phyloP scores from a whole-genome alignment of 176 grass and related monocot species.

The Rhynchospora pubera region DNA sequence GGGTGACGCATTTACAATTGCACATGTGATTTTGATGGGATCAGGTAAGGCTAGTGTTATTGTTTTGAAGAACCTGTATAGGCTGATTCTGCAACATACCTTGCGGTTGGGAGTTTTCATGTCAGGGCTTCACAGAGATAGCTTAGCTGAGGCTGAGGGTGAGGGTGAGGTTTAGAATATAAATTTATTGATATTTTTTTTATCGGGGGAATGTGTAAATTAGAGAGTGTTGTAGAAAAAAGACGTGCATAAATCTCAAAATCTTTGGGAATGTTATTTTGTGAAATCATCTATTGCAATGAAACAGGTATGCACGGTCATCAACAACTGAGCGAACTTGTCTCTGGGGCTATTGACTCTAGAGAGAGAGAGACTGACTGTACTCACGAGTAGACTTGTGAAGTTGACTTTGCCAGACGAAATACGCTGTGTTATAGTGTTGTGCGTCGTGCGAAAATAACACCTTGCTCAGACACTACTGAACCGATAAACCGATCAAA shows the following conservation, averaged over 20 bases:
- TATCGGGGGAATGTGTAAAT: neutral
- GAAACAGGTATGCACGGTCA: neutral
- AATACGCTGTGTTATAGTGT: no score
- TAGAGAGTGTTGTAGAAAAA: neutral
- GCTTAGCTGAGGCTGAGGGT: slow-evolving; percentile 15
- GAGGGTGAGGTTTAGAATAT: neutral
- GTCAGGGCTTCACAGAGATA: slow-evolving; percentile 29
- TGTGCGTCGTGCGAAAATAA: no score
- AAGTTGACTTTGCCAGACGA: no score
- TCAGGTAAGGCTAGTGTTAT: slow-evolving; percentile 47
- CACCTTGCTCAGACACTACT: no score
- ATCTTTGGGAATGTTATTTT: neutral
- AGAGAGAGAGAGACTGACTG: no score
- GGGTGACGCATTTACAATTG: slow-evolving; percentile 64
- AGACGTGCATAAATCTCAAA: neutral
- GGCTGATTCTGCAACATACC: slow-evolving; percentile 46
- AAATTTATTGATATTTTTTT: neutral
- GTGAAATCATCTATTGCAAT: neutral
- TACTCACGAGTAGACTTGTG: no score
- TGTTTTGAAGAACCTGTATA: slow-evolving; percentile 54
- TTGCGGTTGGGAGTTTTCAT: slow-evolving; percentile 57
- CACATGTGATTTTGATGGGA: slow-evolving; percentile 43
- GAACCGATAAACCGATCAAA: no score
- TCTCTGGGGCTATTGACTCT: no score
- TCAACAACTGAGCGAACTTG: neutral